These are phyloP conservation scores for Cyclotella kingstonii DNA, from an alignment of 108 stramenopile species.

Conservation along the genomic window DNA sequence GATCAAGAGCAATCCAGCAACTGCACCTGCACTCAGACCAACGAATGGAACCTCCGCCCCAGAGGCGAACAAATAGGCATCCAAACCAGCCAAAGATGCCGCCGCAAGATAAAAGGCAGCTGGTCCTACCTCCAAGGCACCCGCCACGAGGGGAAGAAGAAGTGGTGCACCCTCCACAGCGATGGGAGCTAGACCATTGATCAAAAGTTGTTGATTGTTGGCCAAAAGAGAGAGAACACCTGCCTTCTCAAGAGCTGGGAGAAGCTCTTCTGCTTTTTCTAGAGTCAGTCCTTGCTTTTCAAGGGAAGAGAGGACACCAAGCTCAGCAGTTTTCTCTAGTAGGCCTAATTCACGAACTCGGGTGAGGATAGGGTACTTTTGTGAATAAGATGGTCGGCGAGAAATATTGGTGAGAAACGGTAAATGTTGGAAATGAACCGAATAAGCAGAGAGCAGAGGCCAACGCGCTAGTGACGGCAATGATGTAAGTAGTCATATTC, in stretches of 20 bases:
- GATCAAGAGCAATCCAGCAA: constrained; percentile 65
- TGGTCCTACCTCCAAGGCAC: constrained; percentile 73
- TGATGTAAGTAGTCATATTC: too few relatives aligned
- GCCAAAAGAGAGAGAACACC: constrained; percentile 70
- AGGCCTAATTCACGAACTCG: constrained; percentile 85
- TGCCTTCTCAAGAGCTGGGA: constrained; percentile 69
- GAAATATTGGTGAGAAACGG: background rate
- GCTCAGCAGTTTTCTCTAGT: constrained; percentile 73
- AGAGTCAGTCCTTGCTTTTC: constrained; percentile 79
- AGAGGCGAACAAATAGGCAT: constrained; percentile 53
- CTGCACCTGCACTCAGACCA: constrained; percentile 62
- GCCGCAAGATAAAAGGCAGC: constrained; percentile 70
- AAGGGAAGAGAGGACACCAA: constrained; percentile 78
- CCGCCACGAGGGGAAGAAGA: constrained; percentile 70
- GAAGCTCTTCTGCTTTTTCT: constrained; percentile 65
- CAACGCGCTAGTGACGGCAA: too few relatives aligned
- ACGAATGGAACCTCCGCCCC: constrained; percentile 76
- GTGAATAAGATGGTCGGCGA: background rate
- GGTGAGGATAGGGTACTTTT: constrained; percentile 76
- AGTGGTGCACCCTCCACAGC: constrained; percentile 81
- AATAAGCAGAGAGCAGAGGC: too few relatives aligned
- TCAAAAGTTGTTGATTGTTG: constrained; percentile 84
- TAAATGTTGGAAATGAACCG: too few relatives aligned
- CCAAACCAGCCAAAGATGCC: constrained; percentile 52
- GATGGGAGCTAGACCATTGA: constrained; percentile 76